Evolutionary conservation across 1,284 basidiomycete genomes (phyloP), one percentile per base, ranked within the genome.

Genomic region (Singerocomus inundabilis): DNA sequence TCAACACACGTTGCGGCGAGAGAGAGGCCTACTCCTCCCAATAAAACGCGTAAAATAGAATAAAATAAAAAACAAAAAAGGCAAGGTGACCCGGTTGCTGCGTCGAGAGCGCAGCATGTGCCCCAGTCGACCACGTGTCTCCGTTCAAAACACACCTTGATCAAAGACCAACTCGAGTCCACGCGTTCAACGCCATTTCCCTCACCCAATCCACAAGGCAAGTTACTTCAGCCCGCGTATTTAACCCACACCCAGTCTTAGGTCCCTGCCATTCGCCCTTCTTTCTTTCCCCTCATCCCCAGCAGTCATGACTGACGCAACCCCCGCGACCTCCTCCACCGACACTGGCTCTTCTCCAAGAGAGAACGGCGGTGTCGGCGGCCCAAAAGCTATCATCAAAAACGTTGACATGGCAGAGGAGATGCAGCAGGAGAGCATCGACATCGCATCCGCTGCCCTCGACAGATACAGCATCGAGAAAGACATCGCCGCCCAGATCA

Each of bases 391-490:
- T 38, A 86, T 93, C 72, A 93, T 98, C 69, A 98, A 98, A 77
- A 94, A 91, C 67, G 93, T 96, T 52, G 95, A 98, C 74, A 98
- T 98, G 95, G 80, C 77, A 53, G 91, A 97, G 55, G 93, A 97
- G 62, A 92, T 98, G 92, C 94, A 98, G 72, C 85, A 91, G 70
- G 86, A 91, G 70, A 85, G 85, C 57, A 88, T 98, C 60, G 91
- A 97, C 64, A 84, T 93, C 61, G 87, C 93, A 26, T 81, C 82
- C 16, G 79, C 84, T 25, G 93, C 94, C 1, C 79, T 98, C 66
- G 88, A 92, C 58, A 91, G 92, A 71, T 93, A 88, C 75, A 88
- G 81, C 69, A 89, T 97, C 73, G 95, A 98, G 78, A 98, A 97
- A 75, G 93, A 99, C 71, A 94, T 98, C 67, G 96, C 95, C 12